phyloP scores from a whole-genome alignment of 75 land plant species.

The Sequoiadendron giganteum region DNA sequence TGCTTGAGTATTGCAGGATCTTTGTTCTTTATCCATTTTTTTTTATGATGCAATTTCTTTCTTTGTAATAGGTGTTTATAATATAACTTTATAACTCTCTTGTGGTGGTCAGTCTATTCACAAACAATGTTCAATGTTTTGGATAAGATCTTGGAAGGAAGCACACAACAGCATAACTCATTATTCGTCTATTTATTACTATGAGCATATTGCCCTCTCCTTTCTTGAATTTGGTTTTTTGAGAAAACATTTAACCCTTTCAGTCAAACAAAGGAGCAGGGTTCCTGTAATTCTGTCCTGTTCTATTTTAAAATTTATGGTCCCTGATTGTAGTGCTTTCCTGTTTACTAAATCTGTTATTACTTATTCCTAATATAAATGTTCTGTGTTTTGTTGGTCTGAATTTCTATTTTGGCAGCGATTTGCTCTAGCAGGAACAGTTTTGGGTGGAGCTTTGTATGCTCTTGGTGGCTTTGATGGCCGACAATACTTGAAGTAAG shows the following conservation, averaged over 20 bases:
- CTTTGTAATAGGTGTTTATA: not conserved
- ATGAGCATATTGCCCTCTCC: not conserved
- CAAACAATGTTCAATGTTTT: too few species aligned
- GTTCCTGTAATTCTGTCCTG: not conserved
- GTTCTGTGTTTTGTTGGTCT: not conserved
- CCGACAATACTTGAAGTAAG: slow-evolving; percentile 59
- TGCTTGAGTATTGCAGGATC: not conserved
- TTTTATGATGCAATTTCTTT: not conserved
- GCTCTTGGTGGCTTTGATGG: slow-evolving; percentile 87
- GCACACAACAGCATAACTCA: too few species aligned
- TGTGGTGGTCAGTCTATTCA: too few species aligned
- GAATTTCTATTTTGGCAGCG: slow-evolving; percentile 36
- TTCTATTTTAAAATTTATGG: not conserved
- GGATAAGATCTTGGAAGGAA: too few species aligned
- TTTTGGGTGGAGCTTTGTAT: slow-evolving; percentile 69
- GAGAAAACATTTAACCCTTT: not conserved
- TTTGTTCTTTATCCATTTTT: not conserved
- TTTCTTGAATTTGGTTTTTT: not conserved
- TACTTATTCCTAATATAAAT: not conserved
- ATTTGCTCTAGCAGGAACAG: slow-evolving; percentile 69
- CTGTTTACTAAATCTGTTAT: not conserved
- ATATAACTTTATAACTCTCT: too few species aligned
- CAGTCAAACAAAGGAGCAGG: not conserved
- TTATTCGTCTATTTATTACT: too few species aligned
- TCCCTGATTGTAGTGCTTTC: not conserved